Evolutionary conservation across 169 alveolate genomes (phyloP), one percentile per base, ranked within the genome.

Genomic region (Condylostoma magnum): DNA sequence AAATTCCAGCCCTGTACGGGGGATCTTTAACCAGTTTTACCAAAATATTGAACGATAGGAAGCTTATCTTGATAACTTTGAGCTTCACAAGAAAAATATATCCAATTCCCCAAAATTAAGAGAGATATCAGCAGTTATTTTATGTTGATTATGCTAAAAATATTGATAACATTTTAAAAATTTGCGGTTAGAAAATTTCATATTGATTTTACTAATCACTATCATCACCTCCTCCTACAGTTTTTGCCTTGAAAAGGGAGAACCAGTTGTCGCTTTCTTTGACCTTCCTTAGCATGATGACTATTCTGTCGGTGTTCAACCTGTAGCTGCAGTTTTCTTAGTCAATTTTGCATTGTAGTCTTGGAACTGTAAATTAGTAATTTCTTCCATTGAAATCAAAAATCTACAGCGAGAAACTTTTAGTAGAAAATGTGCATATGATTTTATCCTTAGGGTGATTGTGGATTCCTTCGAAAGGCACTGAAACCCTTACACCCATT

Each of bases 191-290:
- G 10, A n/a, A n/a, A n/a, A n/a, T n/a, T n/a, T n/a, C n/a, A n/a
- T n/a, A n/a, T n/a, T 56, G 12, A 56, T 8, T 10, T 6, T 8
- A 58, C 57, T 69, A 63, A 56, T 68, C 78, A 20, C 69, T 38
- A 6, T 79, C 86, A 30, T 31, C 74, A 37, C 81, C 92, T 44
- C 89, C 92, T 66, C 75, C 75, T 34, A 85, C 72, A 43, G 87
- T 80, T 68, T 85, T 82, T 18, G 70, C 55, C 52, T 78, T 85
- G 67, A 81, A 85, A 28, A 85, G 81, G 53, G 73, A 65, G 78
- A 80, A 74, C 92, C 92, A 85, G 74, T 85, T 77, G 46, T 85
- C 92, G 48, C 74, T 79, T 52, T 76, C 81, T 33, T 81, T 85
- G n/a, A 52, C 57, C 58, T 85, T 85, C 56, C 79, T 74, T n/a